These are phyloP conservation scores for Penicillium sp. DNA, from an alignment of 2,329 filamentous ascomycete species.

Conservation along the genomic window DNA sequence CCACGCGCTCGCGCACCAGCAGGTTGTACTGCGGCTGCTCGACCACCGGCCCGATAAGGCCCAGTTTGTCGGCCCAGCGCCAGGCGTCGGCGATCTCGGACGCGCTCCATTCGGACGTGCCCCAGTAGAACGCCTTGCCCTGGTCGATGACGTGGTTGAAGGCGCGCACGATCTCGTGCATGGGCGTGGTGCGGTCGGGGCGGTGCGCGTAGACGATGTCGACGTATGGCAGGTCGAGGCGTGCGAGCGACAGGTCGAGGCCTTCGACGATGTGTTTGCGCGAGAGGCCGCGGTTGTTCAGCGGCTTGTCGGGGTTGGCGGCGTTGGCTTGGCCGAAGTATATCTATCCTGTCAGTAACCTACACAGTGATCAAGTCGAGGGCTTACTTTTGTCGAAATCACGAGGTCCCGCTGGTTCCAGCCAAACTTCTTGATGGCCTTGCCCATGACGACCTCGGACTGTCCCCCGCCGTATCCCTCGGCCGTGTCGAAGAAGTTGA, in stretches of 20 bases:
- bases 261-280: constrained; percentile 69
- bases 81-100: constrained; percentile 63
- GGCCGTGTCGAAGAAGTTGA: constrained; percentile 57
- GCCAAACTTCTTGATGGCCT: constrained; percentile 54
- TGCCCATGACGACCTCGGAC: constrained; percentile 53
- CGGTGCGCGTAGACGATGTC: constrained; percentile 68
- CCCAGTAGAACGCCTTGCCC: constrained; percentile 68
- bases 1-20: constrained; percentile 59
- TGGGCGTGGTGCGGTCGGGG: constrained; percentile 63
- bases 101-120: constrained; percentile 65
- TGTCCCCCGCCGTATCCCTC: constrained; percentile 53
- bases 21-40: constrained; percentile 68
- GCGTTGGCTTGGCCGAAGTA: constrained; percentile 62
- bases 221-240: constrained; percentile 64
- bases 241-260: constrained; percentile 55
- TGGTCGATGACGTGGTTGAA: constrained; percentile 68
- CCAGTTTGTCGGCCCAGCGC: constrained; percentile 57
- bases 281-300: constrained; percentile 65
- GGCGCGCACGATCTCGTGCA: constrained; percentile 66
- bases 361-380: not conserved
- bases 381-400: constrained; percentile 50
- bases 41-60: constrained; percentile 60
- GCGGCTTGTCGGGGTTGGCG: constrained; percentile 55
- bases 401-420: constrained; percentile 58
- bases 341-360: constrained; percentile 37